Base-by-base conservation (phyloP, 2,329 filamentous ascomycete species). In the Aspergillus aculeatinus region DNA sequence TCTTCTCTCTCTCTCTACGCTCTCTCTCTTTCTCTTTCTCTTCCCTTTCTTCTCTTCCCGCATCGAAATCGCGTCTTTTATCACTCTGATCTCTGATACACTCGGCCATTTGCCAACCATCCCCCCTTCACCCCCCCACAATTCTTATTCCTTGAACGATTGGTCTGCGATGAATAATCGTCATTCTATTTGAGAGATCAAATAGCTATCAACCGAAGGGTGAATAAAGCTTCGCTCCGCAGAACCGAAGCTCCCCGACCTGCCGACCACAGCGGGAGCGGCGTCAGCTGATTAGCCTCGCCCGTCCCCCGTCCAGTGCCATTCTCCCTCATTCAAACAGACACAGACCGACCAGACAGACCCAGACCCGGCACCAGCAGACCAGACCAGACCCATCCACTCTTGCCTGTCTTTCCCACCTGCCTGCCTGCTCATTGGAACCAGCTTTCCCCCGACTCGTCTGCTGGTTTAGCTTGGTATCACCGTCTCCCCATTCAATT, bases 281-380 rank as follows among this genome's bases (percentile, higher is more conserved):
- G 52, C 59, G 49, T 68, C 66, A 66, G 65, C 66, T 68, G 65
- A 66, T 65, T 62, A 63, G 62, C 62, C 65, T 62, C 47, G 51
- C 33, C 60, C 60, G 58, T 67, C 65, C 23, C 23, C 4, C 62
- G 63, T 57, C 48, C 51, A 5, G 33, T 16, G 11, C 12, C 11
- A 21, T 62, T 59, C 58, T 60, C 58, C 39, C 59, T 60, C 53
- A 55, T 48, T 48, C 29, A 55, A 29, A 29, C 35, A 29, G 47
- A 49, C 21, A 42, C 49, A 60, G 33, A 35, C 33, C 33, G 33
- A 35, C 33, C 33, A 66, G 63, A 66, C 63, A 66, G 63, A 66
- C 63, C 63, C 63, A 66, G 61, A 65, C 62, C 39, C 61, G 62
- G 63, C 61, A 55, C 63, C 33, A 16, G 11, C 11, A 35, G 33